Evolutionary conservation across 345 rosid genomes (phyloP).

Genomic region (Lumnitzera racemosa): DNA sequence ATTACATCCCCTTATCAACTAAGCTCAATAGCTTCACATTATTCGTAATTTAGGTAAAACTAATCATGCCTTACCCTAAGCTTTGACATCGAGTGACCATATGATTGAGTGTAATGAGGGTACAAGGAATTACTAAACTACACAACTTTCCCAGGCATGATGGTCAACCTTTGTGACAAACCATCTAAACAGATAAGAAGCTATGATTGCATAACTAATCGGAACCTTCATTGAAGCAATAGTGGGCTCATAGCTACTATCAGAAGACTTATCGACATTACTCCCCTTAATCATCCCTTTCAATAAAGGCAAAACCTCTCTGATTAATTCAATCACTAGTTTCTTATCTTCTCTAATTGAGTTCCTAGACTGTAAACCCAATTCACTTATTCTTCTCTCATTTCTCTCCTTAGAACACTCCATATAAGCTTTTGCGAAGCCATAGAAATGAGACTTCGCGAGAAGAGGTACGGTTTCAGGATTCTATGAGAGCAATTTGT

Average conservation of each 20-base stretch:
- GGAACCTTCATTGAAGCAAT: conserved; percentile 67
- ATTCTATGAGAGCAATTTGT: conserved; percentile 68
- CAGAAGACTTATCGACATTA: conserved; percentile 37
- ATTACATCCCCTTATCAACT: conserved; percentile 56
- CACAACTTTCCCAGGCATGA: conserved; percentile 50
- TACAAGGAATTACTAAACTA: conserved; percentile 79
- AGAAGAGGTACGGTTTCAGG: conserved; percentile 24
- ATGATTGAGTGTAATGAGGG: conserved; percentile 82
- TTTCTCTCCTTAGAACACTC: conserved; percentile 14
- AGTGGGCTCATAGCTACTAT: conserved; percentile 41
- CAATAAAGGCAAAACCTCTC: conserved; percentile 41
- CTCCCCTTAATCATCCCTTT: conserved; percentile 62
- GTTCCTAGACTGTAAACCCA: conserved; percentile 11
- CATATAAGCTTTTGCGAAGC: conserved; percentile 29
- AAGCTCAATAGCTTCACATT: conserved; percentile 51
- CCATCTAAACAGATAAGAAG: conserved; percentile 81
- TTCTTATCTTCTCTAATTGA: conserved; percentile 16
- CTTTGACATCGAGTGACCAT: conserved; percentile 88
- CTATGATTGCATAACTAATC: conserved; percentile 52
- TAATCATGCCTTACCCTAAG: conserved; percentile 93
- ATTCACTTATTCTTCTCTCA: conserved; percentile 20
- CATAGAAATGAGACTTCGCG: conserved; percentile 29
- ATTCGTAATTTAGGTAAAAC: conserved; percentile 50
- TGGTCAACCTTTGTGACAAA: conserved; percentile 69
- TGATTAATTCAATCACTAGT: conserved; percentile 46